Evolutionary conservation across 352 stramenopile species (phyloP).

Genomic region (Phytophthora fragariae): DNA sequence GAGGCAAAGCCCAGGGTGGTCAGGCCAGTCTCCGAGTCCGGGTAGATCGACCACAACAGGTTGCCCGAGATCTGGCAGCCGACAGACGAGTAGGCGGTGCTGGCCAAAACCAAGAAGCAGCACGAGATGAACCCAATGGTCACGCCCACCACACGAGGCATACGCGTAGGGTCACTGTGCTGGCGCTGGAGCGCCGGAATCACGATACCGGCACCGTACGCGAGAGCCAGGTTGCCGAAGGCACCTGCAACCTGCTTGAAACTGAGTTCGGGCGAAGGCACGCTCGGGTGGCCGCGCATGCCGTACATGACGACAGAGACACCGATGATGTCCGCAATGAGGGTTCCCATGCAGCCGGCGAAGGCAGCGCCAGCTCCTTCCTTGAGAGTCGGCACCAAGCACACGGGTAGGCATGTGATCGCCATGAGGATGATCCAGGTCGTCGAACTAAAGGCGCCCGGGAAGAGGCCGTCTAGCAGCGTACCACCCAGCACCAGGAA

Average conservation of each 20-base stretch:
- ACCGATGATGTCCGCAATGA: slow-evolving; percentile 55
- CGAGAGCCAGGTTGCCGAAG: slow-evolving; percentile 62
- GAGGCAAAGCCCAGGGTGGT: slow-evolving; percentile 39
- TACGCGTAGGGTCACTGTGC: slow-evolving; percentile 53
- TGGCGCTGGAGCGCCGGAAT: slow-evolving; percentile 60
- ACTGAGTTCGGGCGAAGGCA: slow-evolving; percentile 40
- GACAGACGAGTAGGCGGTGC: slow-evolving; percentile 49
- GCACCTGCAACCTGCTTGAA: slow-evolving; percentile 54
- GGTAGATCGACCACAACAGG: slow-evolving; percentile 60
- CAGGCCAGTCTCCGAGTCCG: slow-evolving; percentile 25
- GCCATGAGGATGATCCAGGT: slow-evolving; percentile 1
- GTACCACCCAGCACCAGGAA: background rate
- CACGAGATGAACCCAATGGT: slow-evolving; percentile 52
- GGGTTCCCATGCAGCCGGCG: slow-evolving; percentile 50
- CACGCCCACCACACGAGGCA: slow-evolving; percentile 55
- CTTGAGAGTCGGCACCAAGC: slow-evolving; percentile 35
- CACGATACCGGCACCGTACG: slow-evolving; percentile 57
- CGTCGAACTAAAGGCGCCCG: background rate
- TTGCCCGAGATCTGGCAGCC: slow-evolving; percentile 66
- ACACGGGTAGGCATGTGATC: background rate
- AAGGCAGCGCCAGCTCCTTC: slow-evolving; percentile 50
- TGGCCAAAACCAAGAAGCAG: slow-evolving; percentile 51
- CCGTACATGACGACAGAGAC: slow-evolving; percentile 46
- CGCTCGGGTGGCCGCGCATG: slow-evolving; percentile 50
- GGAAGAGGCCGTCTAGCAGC: background rate